A percentile compares a stretch with the other conserved stretches of the same genome.
These are phyloP conservation scores for Lactifluus hygrophoroides DNA, from an alignment of 768 basidiomycete species.

Conservation along the genomic window DNA sequence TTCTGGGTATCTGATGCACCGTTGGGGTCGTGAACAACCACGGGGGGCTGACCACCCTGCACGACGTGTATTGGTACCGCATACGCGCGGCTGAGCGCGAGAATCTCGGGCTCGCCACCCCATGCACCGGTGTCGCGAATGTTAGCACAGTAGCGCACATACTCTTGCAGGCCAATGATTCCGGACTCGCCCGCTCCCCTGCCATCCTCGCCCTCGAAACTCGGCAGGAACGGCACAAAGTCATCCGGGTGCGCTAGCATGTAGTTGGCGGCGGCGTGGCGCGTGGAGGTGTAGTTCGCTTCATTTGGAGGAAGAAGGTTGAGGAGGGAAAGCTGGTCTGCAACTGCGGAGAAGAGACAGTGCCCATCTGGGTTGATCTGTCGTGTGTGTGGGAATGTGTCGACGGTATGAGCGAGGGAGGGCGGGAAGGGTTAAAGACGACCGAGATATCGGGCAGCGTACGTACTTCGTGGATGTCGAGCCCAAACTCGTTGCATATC, in stretches of 20 bases:
- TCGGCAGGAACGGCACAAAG: conserved; percentile 89
- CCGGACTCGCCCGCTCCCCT: conserved; percentile 55
- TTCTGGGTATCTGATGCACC: conserved; percentile 28
- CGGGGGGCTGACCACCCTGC: conserved; percentile 68
- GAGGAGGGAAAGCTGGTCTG: conserved; percentile 80
- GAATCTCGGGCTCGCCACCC: conserved; percentile 97
- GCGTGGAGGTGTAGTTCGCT: conserved; percentile 52
- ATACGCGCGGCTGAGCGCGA: conserved; percentile 76
- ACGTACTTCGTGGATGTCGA: conserved; percentile 57
- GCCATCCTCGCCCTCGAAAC: conserved; percentile 60
- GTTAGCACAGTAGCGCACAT: conserved; percentile 63
- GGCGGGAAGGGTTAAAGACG: too few relatives aligned
- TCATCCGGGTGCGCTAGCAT: conserved; percentile 78
- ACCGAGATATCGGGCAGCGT: not conserved
- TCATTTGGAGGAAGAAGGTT: conserved; percentile 49
- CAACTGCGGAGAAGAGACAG: conserved; percentile 90
- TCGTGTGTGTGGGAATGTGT: not conserved
- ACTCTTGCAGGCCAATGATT: conserved; percentile 59
- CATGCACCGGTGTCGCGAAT: conserved; percentile 83
- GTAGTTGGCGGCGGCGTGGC: conserved; percentile 68
- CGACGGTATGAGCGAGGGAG: not conserved
- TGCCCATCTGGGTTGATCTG: conserved; percentile 94
- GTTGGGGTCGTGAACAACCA: conserved; percentile 74
- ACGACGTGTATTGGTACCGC: conserved; percentile 85
- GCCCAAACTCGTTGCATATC: conserved; percentile 55